Percentiles rank a stretch among this genome's conserved stretches.
These are phyloP conservation scores for Neofusicoccum sp. DNA, from an alignment of 2,329 filamentous ascomycete species.

Conservation along the genomic window DNA sequence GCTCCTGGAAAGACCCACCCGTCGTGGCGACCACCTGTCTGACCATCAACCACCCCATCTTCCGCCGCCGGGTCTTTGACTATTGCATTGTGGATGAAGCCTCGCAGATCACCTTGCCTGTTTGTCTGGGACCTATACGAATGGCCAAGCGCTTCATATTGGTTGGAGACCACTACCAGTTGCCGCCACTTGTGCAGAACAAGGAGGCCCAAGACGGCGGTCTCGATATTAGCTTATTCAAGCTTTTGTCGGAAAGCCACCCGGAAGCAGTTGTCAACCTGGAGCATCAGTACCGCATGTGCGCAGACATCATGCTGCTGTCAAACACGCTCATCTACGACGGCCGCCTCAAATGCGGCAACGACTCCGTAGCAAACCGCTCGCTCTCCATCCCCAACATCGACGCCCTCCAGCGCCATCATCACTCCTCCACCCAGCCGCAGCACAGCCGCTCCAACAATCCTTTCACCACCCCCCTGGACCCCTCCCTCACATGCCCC, in stretches of 20 bases:
- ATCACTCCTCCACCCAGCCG: slow-evolving; percentile 11
- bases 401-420: slow-evolving; percentile 40
- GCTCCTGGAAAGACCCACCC: slow-evolving; percentile 80
- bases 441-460: slow-evolving; percentile 1
- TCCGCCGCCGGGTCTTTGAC: slow-evolving; percentile 87
- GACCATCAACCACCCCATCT: slow-evolving; percentile 85
- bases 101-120: slow-evolving; percentile 93
- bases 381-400: slow-evolving; percentile 66
- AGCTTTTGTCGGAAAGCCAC: slow-evolving; percentile 85
- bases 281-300: slow-evolving; percentile 98
- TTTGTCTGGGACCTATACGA: slow-evolving; percentile 90
- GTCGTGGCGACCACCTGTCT: slow-evolving; percentile 95
- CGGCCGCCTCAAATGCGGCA: slow-evolving; percentile 89
- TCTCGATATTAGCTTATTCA: slow-evolving; percentile 91
- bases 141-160: slow-evolving; percentile 92
- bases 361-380: slow-evolving; percentile 69
- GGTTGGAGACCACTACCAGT: slow-evolving; percentile 94
- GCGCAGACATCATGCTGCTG: slow-evolving; percentile 91
- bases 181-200: slow-evolving; percentile 92
- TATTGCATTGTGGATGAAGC: slow-evolving; percentile 99
- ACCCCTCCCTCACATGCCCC: slow-evolving; percentile 48
- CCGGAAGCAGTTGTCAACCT: slow-evolving; percentile 87
- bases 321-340: slow-evolving; percentile 92
- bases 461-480: not conserved
- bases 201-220: slow-evolving; percentile 84